Percentiles rank a stretch among this genome's conserved stretches.
Evolutionary conservation across 352 stramenopile genomes (phyloP).

Genomic region (Phytophthora europaea): DNA sequence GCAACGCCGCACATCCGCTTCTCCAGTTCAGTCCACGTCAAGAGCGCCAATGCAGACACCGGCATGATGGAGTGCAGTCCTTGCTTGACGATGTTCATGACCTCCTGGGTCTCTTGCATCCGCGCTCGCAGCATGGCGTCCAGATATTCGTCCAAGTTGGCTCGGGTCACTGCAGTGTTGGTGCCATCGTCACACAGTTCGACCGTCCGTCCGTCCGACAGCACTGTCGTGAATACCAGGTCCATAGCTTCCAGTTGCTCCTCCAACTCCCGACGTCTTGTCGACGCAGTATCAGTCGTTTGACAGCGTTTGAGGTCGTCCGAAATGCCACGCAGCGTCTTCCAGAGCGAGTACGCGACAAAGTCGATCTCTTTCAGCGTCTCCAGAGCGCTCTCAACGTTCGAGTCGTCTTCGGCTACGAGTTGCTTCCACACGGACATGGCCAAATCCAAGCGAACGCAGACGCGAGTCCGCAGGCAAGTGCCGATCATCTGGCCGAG

Average conservation of each 20-base stretch:
- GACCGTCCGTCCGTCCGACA: slow-evolving; percentile 68
- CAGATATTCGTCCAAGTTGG: slow-evolving; percentile 68
- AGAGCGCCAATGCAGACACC: slow-evolving; percentile 59
- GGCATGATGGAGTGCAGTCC: slow-evolving; percentile 83
- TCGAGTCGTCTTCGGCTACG: slow-evolving; percentile 53
- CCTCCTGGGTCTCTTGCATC: slow-evolving; percentile 51
- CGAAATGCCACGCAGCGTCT: slow-evolving; percentile 47
- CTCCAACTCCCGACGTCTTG: slow-evolving; percentile 24
- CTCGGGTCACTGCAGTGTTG: slow-evolving; percentile 49
- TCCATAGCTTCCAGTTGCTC: slow-evolving; percentile 76
- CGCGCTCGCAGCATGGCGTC: slow-evolving; percentile 50
- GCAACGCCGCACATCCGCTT: slow-evolving; percentile 76
- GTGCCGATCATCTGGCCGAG: slow-evolving; percentile 92
- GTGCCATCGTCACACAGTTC: slow-evolving; percentile 53
- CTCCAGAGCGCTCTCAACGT: slow-evolving; percentile 44
- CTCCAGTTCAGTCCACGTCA: slow-evolving; percentile 80
- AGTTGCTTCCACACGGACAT: slow-evolving; percentile 82
- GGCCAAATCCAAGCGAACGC: slow-evolving; percentile 77
- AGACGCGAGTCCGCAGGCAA: slow-evolving; percentile 85
- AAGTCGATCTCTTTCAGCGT: slow-evolving; percentile 78
- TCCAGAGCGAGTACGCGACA: slow-evolving; percentile 63
- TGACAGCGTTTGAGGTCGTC: slow-evolving; percentile 27
- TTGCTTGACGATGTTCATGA: slow-evolving; percentile 79
- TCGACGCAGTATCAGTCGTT: background rate
- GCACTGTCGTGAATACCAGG: slow-evolving; percentile 76